These are phyloP conservation scores for Hypoxylon fuscum DNA, from an alignment of 495 filamentous ascomycete genomes.

Conservation along the genomic window DNA sequence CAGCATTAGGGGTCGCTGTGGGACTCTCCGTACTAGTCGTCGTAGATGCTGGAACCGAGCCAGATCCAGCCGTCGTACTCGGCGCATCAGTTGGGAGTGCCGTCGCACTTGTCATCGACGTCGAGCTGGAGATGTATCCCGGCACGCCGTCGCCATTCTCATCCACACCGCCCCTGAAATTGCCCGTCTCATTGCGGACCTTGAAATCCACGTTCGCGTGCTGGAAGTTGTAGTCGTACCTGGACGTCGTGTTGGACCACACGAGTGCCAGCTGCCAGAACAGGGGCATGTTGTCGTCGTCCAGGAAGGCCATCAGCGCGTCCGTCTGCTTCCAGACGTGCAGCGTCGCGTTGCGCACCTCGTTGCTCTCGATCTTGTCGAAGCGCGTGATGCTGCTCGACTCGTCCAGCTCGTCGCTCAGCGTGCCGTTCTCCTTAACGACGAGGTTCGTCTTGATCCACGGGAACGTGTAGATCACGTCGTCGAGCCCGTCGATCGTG, in stretches of 20 bases:
- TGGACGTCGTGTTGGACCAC: constrained; percentile 7
- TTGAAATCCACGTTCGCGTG: constrained; percentile 23
- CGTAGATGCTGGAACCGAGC: constrained; percentile 1
- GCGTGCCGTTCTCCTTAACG: constrained; percentile 13
- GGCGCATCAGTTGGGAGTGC: not conserved
- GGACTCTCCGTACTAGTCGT: not conserved
- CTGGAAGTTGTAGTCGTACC: constrained; percentile 3
- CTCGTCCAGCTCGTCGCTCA: not conserved
- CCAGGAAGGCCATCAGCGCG: constrained; percentile 4
- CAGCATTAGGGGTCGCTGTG: constrained; percentile 12
- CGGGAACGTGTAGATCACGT: constrained; percentile 12
- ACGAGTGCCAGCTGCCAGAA: constrained; percentile 10
- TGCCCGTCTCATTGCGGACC: constrained; percentile 22
- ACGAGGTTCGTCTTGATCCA: constrained; percentile 13
- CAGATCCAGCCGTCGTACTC: not conserved
- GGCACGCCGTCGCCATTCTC: constrained; percentile 8
- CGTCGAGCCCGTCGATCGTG: not conserved
- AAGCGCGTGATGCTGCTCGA: not conserved
- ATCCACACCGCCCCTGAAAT: constrained; percentile 8
- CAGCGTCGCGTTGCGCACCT: constrained; percentile 24
- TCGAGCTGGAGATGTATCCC: not conserved
- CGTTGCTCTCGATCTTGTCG: not conserved
- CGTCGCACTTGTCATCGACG: not conserved
- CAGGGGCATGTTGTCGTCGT: constrained; percentile 1
- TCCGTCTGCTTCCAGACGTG: constrained; percentile 26